phyloP scores from a whole-genome alignment of 805 yeast species.

The Metschnikowia reukaufii region DNA sequence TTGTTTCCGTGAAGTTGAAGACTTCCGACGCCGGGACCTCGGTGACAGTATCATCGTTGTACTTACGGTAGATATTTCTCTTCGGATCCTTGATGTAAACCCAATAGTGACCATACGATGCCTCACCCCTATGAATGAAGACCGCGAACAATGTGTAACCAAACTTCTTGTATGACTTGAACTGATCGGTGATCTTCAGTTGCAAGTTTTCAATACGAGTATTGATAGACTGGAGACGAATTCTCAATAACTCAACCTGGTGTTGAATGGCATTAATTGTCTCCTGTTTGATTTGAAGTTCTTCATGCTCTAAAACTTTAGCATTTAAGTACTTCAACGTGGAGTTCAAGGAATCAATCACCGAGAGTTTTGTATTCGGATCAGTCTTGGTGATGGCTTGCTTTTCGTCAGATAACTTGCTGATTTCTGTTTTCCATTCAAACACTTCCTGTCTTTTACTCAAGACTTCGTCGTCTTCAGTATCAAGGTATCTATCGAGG shows the following conservation, averaged over 20 bases:
- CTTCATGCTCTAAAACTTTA: conserved; percentile 35
- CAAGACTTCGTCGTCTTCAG: conserved; percentile 56
- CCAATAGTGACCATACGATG: conserved; percentile 97
- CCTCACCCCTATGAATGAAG: conserved; percentile 94
- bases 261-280: conserved; percentile 49
- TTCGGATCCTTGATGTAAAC: conserved; percentile 80
- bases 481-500: conserved; percentile 84
- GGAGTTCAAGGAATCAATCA: conserved; percentile 47
- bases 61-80: conserved; percentile 72
- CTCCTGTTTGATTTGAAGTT: conserved; percentile 39
- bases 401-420: conserved; percentile 43
- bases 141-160: conserved; percentile 88
- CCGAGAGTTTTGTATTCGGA: conserved; percentile 30
- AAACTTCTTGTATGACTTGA: conserved; percentile 54
- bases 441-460: conserved; percentile 55
- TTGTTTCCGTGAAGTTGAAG: conserved; percentile 61
- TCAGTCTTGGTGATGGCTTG: conserved; percentile 44
- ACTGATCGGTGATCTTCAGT: conserved; percentile 55
- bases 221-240: conserved; percentile 45
- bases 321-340: conserved; percentile 57
- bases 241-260: conserved; percentile 48
- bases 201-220: conserved; percentile 46
- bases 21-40: conserved; percentile 69
- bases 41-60: conserved; percentile 93
- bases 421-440: conserved; percentile 60